Evolutionary conservation across 2,329 filamentous ascomycete species (phyloP).

Genomic region (Botrytis paeoniae): DNA sequence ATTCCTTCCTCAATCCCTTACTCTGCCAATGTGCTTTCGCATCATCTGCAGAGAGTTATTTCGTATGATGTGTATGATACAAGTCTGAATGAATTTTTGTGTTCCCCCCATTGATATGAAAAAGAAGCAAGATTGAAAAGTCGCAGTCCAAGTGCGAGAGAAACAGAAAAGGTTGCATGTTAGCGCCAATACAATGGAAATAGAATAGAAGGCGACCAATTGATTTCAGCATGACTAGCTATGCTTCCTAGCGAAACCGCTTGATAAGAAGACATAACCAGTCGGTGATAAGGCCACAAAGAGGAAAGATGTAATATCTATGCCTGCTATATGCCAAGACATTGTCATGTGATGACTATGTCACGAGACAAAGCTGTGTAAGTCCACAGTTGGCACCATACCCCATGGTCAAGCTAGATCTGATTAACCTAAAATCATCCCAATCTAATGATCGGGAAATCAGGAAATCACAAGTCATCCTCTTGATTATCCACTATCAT

Average conservation of each 20-base stretch:
- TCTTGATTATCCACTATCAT: constrained; percentile 5
- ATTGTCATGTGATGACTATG: neutral
- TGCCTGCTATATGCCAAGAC: neutral
- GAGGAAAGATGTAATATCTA: neutral
- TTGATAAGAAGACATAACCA: neutral
- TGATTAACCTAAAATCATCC: neutral
- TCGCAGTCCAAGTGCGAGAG: neutral
- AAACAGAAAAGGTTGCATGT: neutral
- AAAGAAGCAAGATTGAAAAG: neutral
- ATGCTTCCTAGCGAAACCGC: neutral
- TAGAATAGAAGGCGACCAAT: neutral
- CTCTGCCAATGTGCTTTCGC: neutral
- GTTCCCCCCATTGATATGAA: neutral
- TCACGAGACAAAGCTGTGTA: neutral
- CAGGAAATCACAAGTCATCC: neutral
- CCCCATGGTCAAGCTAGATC: neutral
- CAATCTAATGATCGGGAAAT: neutral
- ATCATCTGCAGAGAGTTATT: neutral
- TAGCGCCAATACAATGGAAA: neutral
- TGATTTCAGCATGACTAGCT: neutral
- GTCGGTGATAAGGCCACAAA: neutral
- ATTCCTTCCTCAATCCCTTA: neutral
- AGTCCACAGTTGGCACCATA: neutral
- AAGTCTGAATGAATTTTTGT: neutral
- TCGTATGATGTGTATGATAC: constrained; percentile 14